phyloP scores from a whole-genome alignment of 2,329 filamentous ascomycete species.

The Xylariaceae sp. region DNA sequence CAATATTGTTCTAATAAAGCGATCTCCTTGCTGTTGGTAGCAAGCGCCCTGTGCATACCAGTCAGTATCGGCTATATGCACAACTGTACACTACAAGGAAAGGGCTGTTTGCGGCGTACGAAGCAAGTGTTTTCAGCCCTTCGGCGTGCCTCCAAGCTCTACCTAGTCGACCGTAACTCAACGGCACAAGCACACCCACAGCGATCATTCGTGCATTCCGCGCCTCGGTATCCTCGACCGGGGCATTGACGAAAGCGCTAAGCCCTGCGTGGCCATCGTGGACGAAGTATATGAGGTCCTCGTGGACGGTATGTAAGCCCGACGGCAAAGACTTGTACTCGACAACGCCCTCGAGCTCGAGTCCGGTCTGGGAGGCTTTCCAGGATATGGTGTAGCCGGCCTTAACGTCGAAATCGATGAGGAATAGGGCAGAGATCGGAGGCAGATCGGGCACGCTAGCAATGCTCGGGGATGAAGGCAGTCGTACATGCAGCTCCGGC shows the following conservation, averaged over 20 bases:
- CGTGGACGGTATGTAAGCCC: constrained; percentile 79
- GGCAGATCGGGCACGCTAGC: constrained; percentile 44
- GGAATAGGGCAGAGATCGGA: constrained; percentile 73
- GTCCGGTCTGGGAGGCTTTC: constrained; percentile 67
- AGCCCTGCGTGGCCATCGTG: constrained; percentile 80
- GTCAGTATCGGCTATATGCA: constrained; percentile 5
- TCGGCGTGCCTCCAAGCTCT: constrained; percentile 86
- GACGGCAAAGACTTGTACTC: constrained; percentile 97
- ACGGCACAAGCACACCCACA: constrained; percentile 80
- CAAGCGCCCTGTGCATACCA: constrained; percentile 46
- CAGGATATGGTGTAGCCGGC: constrained; percentile 87
- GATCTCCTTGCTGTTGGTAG: constrained; percentile 59
- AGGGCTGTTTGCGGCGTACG: constrained; percentile 41
- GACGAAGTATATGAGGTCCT: constrained; percentile 92
- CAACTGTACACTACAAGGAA: not conserved
- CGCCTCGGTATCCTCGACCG: constrained; percentile 69
- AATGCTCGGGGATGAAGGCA: constrained; percentile 23
- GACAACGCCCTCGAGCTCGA: constrained; percentile 78
- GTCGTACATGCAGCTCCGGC: constrained; percentile 28
- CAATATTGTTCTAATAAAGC: constrained; percentile 74
- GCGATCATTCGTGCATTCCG: constrained; percentile 91
- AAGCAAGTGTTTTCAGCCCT: constrained; percentile 68
- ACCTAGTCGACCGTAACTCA: constrained; percentile 81
- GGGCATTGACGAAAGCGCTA: constrained; percentile 84
- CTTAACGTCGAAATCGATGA: constrained; percentile 90